These are phyloP conservation scores for Candida dendrica DNA, from an alignment of 805 yeast genomes.

Conservation along the genomic window DNA sequence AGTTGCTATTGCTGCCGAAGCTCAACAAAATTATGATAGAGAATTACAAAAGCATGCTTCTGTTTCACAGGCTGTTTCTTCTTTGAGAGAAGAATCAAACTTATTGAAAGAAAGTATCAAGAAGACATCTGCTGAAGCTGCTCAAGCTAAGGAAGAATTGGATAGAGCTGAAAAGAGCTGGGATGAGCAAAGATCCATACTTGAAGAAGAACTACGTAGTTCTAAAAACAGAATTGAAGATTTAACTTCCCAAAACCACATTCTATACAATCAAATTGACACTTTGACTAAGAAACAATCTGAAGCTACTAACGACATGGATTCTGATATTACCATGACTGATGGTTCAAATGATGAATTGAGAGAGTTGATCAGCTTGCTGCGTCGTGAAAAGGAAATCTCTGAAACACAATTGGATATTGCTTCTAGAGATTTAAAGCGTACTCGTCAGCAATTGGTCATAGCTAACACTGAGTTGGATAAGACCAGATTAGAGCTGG, in stretches of 20 bases:
- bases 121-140: conserved; percentile 20
- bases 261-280: conserved; percentile 65
- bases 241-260: conserved; percentile 57
- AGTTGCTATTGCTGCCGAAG: conserved; percentile 35
- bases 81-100: conserved; percentile 31
- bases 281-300: conserved; percentile 16
- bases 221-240: conserved; percentile 44
- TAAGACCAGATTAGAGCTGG: conserved; percentile 42
- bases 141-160: conserved; percentile 25
- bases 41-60: conserved; percentile 50
- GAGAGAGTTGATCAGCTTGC: conserved; percentile 48
- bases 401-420: conserved; percentile 51
- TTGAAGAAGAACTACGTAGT: conserved; percentile 41
- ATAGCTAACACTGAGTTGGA: conserved; percentile 43
- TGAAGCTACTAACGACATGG: conserved; percentile 1
- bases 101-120: conserved; percentile 21
- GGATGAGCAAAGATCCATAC: conserved; percentile 33
- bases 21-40: conserved; percentile 47
- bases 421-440: conserved; percentile 44
- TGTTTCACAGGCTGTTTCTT: conserved; percentile 34
- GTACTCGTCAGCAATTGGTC: conserved; percentile 44
- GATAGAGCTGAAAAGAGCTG: conserved; percentile 34
- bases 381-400: conserved; percentile 72
- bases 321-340: conserved; percentile 1
- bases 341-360: conserved; percentile 24